phyloP scores from a whole-genome alignment of 1,284 basidiomycete genomes.

The Volvariella volvacea region DNA sequence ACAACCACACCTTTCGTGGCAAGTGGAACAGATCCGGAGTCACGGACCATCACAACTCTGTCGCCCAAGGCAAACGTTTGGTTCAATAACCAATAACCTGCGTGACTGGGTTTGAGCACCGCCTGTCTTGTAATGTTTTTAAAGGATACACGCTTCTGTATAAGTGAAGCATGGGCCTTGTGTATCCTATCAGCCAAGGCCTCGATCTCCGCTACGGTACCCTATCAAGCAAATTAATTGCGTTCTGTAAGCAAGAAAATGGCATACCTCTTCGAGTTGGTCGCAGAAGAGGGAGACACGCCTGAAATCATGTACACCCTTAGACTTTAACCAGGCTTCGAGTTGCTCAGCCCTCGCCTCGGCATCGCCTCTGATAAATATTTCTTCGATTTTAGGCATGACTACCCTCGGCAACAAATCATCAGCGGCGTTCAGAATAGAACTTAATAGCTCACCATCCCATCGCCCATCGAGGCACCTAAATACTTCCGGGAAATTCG shows the following conservation, averaged over 20 bases:
- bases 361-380: slow-evolving; percentile 67
- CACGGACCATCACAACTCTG: slow-evolving; percentile 92
- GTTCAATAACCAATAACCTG: slow-evolving; percentile 83
- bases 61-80: slow-evolving; percentile 91
- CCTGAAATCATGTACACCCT: slow-evolving; percentile 88
- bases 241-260: not conserved
- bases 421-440: slow-evolving; percentile 8
- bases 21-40: slow-evolving; percentile 90
- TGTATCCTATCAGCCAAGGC: slow-evolving; percentile 64
- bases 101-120: slow-evolving; percentile 89
- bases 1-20: slow-evolving; percentile 92
- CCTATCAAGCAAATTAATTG: slow-evolving; percentile 30
- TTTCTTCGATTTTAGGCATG: slow-evolving; percentile 70
- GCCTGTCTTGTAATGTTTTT: slow-evolving; percentile 93
- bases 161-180: slow-evolving; percentile 46
- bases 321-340: slow-evolving; percentile 81
- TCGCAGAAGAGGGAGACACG: slow-evolving; percentile 91
- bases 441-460: slow-evolving; percentile 44
- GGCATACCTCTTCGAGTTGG: slow-evolving; percentile 82
- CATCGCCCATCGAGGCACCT: slow-evolving; percentile 56
- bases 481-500: slow-evolving; percentile 81
- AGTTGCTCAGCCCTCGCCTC: slow-evolving; percentile 73
- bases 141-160: slow-evolving; percentile 86
- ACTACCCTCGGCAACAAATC: slow-evolving; percentile 32
- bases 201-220: slow-evolving; percentile 76